Evolutionary conservation across 345 rosid species (phyloP).

Genomic region (Excoecaria agallocha): DNA sequence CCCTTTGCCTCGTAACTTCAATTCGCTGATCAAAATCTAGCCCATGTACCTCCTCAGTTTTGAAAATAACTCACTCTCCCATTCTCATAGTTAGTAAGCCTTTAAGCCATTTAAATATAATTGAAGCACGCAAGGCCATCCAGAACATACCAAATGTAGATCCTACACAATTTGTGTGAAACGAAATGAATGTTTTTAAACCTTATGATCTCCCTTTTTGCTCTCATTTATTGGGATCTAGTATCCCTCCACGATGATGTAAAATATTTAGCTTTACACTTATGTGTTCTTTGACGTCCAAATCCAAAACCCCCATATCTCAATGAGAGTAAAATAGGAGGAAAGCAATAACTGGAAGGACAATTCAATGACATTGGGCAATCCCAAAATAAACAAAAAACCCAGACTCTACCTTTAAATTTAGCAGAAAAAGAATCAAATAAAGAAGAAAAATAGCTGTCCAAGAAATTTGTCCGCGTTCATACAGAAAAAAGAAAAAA

Average conservation of each 20-base stretch:
- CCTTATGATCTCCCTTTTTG: background rate
- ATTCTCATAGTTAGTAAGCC: background rate
- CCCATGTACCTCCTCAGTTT: background rate
- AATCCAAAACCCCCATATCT: background rate
- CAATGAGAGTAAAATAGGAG: background rate
- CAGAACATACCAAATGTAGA: conserved; percentile 1
- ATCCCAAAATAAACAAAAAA: too few relatives aligned
- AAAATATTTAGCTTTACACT: background rate
- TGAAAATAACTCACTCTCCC: background rate
- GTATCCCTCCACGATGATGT: background rate
- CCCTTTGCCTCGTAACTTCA: background rate
- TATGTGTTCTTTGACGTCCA: background rate
- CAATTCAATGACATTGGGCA: too few relatives aligned
- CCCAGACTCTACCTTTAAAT: too few relatives aligned
- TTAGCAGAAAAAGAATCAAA: background rate
- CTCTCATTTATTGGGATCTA: background rate
- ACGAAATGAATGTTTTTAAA: too few relatives aligned
- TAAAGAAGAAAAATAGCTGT: background rate
- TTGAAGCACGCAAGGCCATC: background rate
- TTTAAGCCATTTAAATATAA: background rate
- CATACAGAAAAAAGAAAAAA: background rate
- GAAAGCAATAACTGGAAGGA: too few relatives aligned
- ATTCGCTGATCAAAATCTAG: background rate
- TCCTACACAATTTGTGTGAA: background rate
- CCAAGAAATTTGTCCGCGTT: conserved; percentile 10